Evolutionary conservation across 164 flowering plant species (phyloP).

Genomic region (Warburgia ugandensis): DNA sequence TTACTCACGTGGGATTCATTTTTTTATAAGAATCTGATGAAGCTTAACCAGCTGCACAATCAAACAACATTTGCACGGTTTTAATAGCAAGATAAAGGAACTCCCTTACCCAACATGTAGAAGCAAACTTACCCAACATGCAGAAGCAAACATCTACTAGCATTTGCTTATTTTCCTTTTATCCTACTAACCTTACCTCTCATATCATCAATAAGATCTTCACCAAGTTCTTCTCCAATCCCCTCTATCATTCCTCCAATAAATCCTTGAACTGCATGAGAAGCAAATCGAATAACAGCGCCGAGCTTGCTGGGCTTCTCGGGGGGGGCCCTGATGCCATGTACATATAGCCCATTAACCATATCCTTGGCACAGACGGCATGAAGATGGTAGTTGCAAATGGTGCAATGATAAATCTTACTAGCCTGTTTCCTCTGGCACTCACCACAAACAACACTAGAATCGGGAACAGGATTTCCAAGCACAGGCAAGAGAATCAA

Average conservation of each 20-base stretch:
- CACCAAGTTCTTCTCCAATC: slow-evolving; percentile 69
- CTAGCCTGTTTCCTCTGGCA: slow-evolving; percentile 57
- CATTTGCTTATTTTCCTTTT: slow-evolving; percentile 5
- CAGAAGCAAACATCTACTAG: not conserved
- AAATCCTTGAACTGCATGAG: slow-evolving; percentile 52
- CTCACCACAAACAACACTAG: slow-evolving; percentile 29
- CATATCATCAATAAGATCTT: slow-evolving; percentile 37
- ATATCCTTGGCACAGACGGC: slow-evolving; percentile 72
- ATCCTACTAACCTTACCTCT: slow-evolving; percentile 13
- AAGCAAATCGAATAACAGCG: slow-evolving; percentile 48
- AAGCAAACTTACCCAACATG: not conserved
- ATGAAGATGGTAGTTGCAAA: slow-evolving; percentile 61
- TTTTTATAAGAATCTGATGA: not conserved
- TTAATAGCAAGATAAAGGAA: no score
- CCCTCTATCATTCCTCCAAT: slow-evolving; percentile 67
- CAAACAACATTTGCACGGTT: no score
- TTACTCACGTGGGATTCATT: no score
- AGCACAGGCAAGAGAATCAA: slow-evolving; percentile 29
- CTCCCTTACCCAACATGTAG: not conserved
- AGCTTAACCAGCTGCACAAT: not conserved
- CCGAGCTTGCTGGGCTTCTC: slow-evolving; percentile 44
- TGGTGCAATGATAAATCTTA: slow-evolving; percentile 43
- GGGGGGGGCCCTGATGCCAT: slow-evolving; percentile 27
- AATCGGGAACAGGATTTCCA: slow-evolving; percentile 7
- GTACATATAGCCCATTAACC: slow-evolving; percentile 54